Conservation (phyloP, 1,139 yeast genomes). For the Geotrichum siamense region DNA sequence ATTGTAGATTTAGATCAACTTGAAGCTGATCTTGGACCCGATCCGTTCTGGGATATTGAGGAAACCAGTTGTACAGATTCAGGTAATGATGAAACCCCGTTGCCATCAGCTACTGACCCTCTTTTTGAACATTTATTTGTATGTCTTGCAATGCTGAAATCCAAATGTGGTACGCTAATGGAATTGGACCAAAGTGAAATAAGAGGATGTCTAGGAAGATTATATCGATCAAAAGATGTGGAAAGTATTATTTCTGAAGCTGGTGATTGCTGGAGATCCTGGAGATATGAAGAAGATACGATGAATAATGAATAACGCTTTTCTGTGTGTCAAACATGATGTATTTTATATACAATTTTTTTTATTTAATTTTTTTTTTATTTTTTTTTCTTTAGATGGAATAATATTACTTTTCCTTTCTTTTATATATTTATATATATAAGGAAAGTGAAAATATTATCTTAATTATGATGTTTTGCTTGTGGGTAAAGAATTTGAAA, state of each 20-base stretch:
- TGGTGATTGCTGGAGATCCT: constrained; percentile 82
- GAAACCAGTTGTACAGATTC: neutral
- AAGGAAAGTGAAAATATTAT: no score
- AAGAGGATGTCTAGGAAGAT: constrained; percentile 61
- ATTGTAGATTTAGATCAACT: constrained; percentile 16
- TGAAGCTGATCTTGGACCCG: constrained; percentile 24
- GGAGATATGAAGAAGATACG: constrained; percentile 49
- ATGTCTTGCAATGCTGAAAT: constrained; percentile 69
- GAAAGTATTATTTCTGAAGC: constrained; percentile 70
- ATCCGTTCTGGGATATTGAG: constrained; percentile 31
- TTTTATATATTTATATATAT: no score
- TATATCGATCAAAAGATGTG: constrained; percentile 46
- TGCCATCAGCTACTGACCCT: constrained; percentile 34
- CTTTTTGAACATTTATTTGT: constrained; percentile 73
- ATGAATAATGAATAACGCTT: constrained; percentile 10
- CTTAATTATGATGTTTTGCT: no score
- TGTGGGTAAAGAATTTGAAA: no score
- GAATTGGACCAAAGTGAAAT: constrained; percentile 90
- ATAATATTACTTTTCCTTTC: no score
- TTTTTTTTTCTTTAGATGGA: neutral
- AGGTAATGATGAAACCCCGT: constrained; percentile 12
- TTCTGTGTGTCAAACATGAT: no score
- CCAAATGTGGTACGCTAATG: constrained; percentile 67
- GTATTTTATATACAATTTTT: no score
- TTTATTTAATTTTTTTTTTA: no score